Evolutionary conservation across 768 basidiomycete species (phyloP).

Genomic region (Serendipita sp.): DNA sequence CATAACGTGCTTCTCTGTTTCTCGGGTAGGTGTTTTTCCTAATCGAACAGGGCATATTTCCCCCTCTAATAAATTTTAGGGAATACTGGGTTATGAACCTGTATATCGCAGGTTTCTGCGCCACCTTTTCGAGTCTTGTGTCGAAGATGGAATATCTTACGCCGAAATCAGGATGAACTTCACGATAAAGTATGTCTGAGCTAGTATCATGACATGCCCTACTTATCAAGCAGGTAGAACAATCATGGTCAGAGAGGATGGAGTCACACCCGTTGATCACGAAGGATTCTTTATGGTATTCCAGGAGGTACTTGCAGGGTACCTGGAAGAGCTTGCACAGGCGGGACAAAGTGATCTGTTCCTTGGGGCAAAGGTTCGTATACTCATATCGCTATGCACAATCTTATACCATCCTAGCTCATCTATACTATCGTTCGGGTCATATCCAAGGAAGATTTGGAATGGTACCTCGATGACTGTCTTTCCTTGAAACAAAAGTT

Average conservation of each 20-base stretch:
- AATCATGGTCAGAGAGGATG: constrained; percentile 39
- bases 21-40: background rate
- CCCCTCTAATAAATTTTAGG: constrained; percentile 21
- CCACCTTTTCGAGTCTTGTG: constrained; percentile 41
- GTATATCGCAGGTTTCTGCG: constrained; percentile 44
- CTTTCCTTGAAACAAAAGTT: constrained; percentile 56
- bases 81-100: constrained; percentile 32
- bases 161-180: constrained; percentile 56
- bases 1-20: constrained; percentile 5
- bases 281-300: constrained; percentile 41
- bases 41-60: constrained; percentile 14
- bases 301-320: constrained; percentile 32
- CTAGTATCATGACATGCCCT: background rate
- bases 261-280: constrained; percentile 40
- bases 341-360: constrained; percentile 45
- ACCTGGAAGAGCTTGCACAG: constrained; percentile 32
- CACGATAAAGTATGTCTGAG: constrained; percentile 28
- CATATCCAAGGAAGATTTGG: constrained; percentile 37
- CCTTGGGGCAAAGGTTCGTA: constrained; percentile 41
- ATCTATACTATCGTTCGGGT: constrained; percentile 52
- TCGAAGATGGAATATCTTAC: constrained; percentile 58
- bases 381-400: background rate
- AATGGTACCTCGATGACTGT: constrained; percentile 58
- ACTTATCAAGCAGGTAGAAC: constrained; percentile 18
- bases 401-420: constrained; percentile 25